Percentiles rank a stretch among this genome's conserved stretches.
phyloP scores from a whole-genome alignment of 805 yeast species.

The Zygotorulaspora sp. region DNA sequence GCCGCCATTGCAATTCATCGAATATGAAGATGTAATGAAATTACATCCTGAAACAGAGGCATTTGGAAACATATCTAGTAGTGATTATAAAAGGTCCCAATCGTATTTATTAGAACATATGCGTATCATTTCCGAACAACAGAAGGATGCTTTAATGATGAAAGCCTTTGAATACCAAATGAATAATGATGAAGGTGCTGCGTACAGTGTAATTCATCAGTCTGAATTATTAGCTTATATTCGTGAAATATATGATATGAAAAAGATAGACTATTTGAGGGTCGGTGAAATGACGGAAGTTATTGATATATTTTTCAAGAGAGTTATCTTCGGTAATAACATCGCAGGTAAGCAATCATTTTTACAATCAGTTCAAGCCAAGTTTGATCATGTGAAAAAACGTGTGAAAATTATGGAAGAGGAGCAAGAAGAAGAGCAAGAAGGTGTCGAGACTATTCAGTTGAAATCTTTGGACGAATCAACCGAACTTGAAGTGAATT shows the following conservation, averaged over 20 bases:
- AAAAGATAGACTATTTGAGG: slow-evolving; percentile 33
- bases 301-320: slow-evolving; percentile 64
- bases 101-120: slow-evolving; percentile 54
- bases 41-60: slow-evolving; percentile 59
- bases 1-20: slow-evolving; percentile 26
- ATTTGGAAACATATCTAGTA: slow-evolving; percentile 54
- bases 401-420: slow-evolving; percentile 66
- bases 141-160: slow-evolving; percentile 90
- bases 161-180: slow-evolving; percentile 82
- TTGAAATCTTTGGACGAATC: slow-evolving; percentile 82
- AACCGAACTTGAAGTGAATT: slow-evolving; percentile 62
- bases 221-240: slow-evolving; percentile 76
- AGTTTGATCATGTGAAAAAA: slow-evolving; percentile 65
- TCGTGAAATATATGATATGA: slow-evolving; percentile 38
- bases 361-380: slow-evolving; percentile 64
- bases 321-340: slow-evolving; percentile 40
- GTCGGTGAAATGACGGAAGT: slow-evolving; percentile 38
- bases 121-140: slow-evolving; percentile 70
- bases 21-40: slow-evolving; percentile 45
- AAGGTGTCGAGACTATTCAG: slow-evolving; percentile 78
- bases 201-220: slow-evolving; percentile 71
- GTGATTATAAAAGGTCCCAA: slow-evolving; percentile 48
- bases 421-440: slow-evolving; percentile 44
- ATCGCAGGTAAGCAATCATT: slow-evolving; percentile 70
- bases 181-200: slow-evolving; percentile 47